These are phyloP conservation scores for Kwoniella sp. DNA, from an alignment of 768 basidiomycete genomes.

Conservation along the genomic window DNA sequence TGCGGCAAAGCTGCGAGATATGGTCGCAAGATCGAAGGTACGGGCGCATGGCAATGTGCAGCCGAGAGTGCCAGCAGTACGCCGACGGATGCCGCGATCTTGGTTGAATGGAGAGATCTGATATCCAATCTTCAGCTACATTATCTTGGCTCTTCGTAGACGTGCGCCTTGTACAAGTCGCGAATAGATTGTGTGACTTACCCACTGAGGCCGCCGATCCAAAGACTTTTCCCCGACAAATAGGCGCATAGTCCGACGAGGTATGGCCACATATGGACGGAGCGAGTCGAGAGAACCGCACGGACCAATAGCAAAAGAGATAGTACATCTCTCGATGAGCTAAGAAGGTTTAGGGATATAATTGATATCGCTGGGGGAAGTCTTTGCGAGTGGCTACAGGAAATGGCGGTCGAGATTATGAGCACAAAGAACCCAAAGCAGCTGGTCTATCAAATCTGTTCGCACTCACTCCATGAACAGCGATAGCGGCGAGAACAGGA, in stretches of 20 bases:
- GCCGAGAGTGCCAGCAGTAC: not conserved
- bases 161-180: not conserved
- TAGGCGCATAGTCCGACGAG: conserved; percentile 87
- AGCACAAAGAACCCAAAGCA: no score
- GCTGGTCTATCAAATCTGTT: not conserved
- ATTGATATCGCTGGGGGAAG: not conserved
- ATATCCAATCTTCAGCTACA: no score
- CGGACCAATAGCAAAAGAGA: not conserved
- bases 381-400: not conserved
- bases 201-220: conserved; percentile 73
- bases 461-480: conserved; percentile 33
- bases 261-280: not conserved
- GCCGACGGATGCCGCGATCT: not conserved
- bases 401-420: not conserved
- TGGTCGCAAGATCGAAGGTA: not conserved
- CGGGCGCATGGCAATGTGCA: not conserved
- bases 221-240: conserved; percentile 83
- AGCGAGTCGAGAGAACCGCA: not conserved
- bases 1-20: no score
- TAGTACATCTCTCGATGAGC: not conserved
- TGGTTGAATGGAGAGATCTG: not conserved
- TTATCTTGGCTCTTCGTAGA: no score
- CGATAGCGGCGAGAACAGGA: conserved; percentile 16
- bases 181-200: conserved; percentile 56
- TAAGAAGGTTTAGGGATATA: not conserved